Evolutionary conservation across 257 asterid genomes (phyloP).

Genomic region (Fraxinus quadrangulata): DNA sequence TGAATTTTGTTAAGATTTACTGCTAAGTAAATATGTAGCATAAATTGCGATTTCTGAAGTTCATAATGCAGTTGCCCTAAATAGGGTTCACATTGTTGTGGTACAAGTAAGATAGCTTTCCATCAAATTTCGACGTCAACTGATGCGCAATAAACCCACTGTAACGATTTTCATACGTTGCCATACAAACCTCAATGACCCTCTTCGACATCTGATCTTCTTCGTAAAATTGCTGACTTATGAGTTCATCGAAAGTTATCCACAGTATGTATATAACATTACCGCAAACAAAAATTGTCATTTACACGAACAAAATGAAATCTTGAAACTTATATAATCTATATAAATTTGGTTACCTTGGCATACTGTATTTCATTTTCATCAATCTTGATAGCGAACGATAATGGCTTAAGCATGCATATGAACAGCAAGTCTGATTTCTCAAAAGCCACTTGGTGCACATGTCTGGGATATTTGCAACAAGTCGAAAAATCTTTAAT

Average conservation of each 20-base stretch:
- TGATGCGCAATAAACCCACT: conserved; percentile 30
- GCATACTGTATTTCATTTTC: conserved; percentile 43
- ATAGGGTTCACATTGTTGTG: conserved; percentile 19
- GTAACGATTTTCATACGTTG: conserved; percentile 21
- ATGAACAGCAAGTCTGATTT: conserved; percentile 48
- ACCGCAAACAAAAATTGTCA: background rate
- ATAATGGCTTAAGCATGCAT: conserved; percentile 50
- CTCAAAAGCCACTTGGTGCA: conserved; percentile 46
- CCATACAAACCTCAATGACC: conserved; percentile 38
- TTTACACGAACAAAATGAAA: background rate
- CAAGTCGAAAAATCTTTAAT: background rate
- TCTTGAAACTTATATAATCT: background rate
- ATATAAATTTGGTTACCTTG: conserved; percentile 25
- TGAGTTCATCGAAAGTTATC: conserved; percentile 37
- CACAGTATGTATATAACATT: conserved; percentile 28
- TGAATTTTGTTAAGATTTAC: too few relatives aligned
- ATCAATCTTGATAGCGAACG: conserved; percentile 37
- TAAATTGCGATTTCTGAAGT: too few relatives aligned
- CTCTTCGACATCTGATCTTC: conserved; percentile 44
- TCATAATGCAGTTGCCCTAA: background rate
- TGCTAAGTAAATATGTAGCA: too few relatives aligned
- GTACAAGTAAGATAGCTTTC: conserved; percentile 36
- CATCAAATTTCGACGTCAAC: conserved; percentile 40
- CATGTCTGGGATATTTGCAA: conserved; percentile 31
- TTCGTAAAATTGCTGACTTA: conserved; percentile 33